Percentiles rank a stretch among this genome's conserved stretches.
phyloP scores from a whole-genome alignment of 164 flowering plant species.

The Umbilicus rupestris region DNA sequence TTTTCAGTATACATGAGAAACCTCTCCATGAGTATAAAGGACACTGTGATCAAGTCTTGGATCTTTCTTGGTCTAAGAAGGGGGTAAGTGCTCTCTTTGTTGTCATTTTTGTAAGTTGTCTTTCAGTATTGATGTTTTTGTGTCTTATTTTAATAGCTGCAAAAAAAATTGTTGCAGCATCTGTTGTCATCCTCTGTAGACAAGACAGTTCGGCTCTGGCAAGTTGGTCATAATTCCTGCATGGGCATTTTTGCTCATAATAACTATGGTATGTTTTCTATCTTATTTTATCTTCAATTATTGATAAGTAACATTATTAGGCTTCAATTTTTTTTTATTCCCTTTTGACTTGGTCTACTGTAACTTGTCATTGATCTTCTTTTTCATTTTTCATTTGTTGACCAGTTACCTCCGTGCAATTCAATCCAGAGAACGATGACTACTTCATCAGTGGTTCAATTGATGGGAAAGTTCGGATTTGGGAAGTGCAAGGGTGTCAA shows the following conservation, averaged over 20 bases:
- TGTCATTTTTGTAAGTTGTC: background rate
- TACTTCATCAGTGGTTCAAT: slow-evolving; percentile 33
- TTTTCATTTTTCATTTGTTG: background rate
- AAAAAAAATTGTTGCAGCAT: slow-evolving; percentile 24
- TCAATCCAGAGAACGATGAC: slow-evolving; percentile 27
- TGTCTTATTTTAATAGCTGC: background rate
- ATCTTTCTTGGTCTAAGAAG: slow-evolving; percentile 74
- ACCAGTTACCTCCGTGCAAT: slow-evolving; percentile 12
- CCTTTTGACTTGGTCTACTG: background rate
- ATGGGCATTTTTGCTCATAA: slow-evolving; percentile 52
- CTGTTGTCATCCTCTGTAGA: slow-evolving; percentile 71
- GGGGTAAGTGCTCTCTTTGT: slow-evolving; percentile 36
- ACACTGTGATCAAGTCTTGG: slow-evolving; percentile 64
- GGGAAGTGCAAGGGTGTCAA: slow-evolving; percentile 21
- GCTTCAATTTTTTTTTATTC: background rate
- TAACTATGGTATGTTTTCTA: slow-evolving; percentile 55
- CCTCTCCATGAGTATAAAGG: slow-evolving; percentile 70
- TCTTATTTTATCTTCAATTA: slow-evolving; percentile 4
- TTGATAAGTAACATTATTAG: background rate
- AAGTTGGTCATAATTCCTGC: slow-evolving; percentile 37
- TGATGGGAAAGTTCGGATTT: slow-evolving; percentile 32
- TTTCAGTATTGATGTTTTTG: background rate
- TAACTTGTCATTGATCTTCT: slow-evolving; percentile 4
- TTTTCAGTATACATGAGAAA: slow-evolving; percentile 47
- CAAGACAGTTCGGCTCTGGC: slow-evolving; percentile 70